Evolutionary conservation across 495 filamentous ascomycete species (phyloP).

Genomic region (Acidomyces sp.): DNA sequence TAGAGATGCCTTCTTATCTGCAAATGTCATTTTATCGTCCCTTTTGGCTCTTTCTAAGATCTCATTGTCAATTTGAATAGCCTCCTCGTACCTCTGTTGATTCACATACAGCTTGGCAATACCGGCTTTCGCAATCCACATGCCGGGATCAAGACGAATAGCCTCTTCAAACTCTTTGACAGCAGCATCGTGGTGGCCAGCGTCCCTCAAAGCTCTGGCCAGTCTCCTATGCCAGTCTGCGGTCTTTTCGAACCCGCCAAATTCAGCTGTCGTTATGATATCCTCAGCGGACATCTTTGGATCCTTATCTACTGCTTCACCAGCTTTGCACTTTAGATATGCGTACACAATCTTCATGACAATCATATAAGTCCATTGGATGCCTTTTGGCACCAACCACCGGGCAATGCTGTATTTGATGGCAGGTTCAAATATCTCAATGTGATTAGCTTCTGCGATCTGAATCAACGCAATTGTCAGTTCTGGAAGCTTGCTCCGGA

Average conservation of each 20-base stretch:
- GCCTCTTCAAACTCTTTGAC: neutral
- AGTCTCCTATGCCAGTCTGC: conserved; percentile 6
- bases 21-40: neutral
- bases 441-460: neutral
- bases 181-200: neutral
- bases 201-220: conserved; percentile 4
- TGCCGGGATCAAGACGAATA: neutral
- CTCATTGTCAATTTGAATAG: neutral
- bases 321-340: no score
- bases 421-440: conserved; percentile 1
- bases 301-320: no score
- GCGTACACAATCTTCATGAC: no score
- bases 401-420: neutral
- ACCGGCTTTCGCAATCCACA: neutral
- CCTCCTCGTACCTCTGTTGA: neutral
- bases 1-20: neutral
- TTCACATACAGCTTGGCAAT: neutral
- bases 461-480: neutral
- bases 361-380: no score
- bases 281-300: neutral
- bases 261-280: conserved; percentile 4
- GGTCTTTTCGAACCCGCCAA: conserved; percentile 5
- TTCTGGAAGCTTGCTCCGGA: neutral
- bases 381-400: no score
- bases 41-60: neutral